Conservation (phyloP, 257 asterid genomes). For the Petunia axillaris region DNA sequence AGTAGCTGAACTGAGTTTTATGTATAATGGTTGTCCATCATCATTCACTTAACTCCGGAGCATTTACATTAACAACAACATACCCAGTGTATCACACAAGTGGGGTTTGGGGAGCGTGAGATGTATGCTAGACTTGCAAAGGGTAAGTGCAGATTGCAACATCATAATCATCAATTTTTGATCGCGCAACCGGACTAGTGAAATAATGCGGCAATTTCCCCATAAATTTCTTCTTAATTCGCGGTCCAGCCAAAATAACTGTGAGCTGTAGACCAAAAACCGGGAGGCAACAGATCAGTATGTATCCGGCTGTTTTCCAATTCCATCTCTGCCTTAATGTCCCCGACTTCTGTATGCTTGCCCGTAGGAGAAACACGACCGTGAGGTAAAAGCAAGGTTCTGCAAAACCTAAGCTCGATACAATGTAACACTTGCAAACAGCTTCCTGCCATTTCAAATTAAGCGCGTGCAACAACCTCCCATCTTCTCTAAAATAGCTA, state of each 20-base stretch:
- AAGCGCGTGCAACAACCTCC: slow-evolving; percentile 59
- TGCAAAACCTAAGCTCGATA: slow-evolving; percentile 81
- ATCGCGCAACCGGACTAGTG: slow-evolving; percentile 44
- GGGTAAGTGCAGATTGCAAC: slow-evolving; percentile 80
- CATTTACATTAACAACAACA: background rate
- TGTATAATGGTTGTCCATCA: background rate
- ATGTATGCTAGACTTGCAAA: slow-evolving; percentile 10
- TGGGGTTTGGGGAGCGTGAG: no score
- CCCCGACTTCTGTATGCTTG: slow-evolving; percentile 69
- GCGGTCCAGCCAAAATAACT: slow-evolving; percentile 58
- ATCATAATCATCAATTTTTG: slow-evolving; percentile 31
- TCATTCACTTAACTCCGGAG: background rate
- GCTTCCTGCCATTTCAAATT: slow-evolving; percentile 71
- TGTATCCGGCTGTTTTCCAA: slow-evolving; percentile 54
- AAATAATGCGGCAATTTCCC: slow-evolving; percentile 69
- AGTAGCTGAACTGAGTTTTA: no score
- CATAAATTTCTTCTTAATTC: slow-evolving; percentile 39
- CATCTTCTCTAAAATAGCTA: slow-evolving; percentile 55
- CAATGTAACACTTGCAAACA: slow-evolving; percentile 76
- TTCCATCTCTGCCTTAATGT: slow-evolving; percentile 68
- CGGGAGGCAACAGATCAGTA: slow-evolving; percentile 72
- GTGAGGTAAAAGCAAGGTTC: slow-evolving; percentile 85
- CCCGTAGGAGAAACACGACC: slow-evolving; percentile 72
- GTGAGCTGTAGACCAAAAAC: slow-evolving; percentile 66
- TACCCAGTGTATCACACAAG: no score